phyloP scores from a whole-genome alignment of 208 protist genomes.

The Leishmania guyanensis region DNA sequence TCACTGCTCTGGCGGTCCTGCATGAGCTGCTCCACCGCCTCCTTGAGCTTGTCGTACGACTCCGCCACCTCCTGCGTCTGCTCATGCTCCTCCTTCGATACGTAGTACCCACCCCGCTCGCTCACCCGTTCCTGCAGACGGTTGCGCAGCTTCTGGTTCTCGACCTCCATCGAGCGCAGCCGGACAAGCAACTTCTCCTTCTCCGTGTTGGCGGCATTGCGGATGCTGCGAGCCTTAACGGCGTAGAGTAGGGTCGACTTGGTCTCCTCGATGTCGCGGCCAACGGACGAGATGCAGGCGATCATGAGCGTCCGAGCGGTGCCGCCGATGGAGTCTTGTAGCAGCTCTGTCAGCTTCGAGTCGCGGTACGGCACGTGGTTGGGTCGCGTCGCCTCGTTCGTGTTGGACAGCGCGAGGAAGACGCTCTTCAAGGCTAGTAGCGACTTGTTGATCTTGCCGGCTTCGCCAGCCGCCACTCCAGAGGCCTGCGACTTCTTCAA shows the following conservation, averaged over 20 bases:
- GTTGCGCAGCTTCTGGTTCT: conserved; percentile 87
- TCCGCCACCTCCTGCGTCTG: conserved; percentile 58
- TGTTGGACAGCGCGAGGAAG: conserved; percentile 88
- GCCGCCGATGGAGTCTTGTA: conserved; percentile 95
- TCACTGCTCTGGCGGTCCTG: conserved; percentile 69
- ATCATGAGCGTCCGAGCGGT: conserved; percentile 94
- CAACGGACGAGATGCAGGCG: conserved; percentile 94
- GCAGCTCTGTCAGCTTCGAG: conserved; percentile 94
- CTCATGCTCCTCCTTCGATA: conserved; percentile 85
- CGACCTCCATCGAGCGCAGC: conserved; percentile 81
- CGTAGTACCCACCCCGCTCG: conserved; percentile 86
- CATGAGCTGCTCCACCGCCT: conserved; percentile 61
- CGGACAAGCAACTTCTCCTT: conserved; percentile 79
- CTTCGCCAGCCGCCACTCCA: conserved; percentile 86
- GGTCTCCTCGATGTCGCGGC: conserved; percentile 95
- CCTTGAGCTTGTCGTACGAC: conserved; percentile 54
- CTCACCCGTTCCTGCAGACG: conserved; percentile 84
- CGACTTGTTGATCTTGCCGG: conserved; percentile 93
- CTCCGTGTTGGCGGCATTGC: conserved; percentile 90
- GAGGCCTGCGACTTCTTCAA: conserved; percentile 92
- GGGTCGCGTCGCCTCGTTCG: conserved; percentile 75
- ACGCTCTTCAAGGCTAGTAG: conserved; percentile 95
- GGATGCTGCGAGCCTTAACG: conserved; percentile 94
- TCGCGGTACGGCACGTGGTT: conserved; percentile 94
- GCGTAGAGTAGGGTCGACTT: conserved; percentile 96